Conservation (phyloP, 73 alveolate species). For the Stentor coeruleus region DNA sequence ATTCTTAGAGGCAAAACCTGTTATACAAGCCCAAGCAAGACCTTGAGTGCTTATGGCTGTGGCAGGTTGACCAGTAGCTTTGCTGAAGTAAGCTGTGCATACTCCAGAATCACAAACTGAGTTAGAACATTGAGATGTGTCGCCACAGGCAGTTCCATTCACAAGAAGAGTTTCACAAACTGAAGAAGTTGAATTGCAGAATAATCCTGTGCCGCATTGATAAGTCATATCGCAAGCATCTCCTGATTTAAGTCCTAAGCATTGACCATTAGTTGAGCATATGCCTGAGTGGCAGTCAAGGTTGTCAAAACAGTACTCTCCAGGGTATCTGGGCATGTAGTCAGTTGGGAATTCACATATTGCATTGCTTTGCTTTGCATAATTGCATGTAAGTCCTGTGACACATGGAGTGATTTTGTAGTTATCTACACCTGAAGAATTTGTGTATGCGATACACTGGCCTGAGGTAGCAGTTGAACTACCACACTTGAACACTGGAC, state of each 20-base stretch:
- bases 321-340: background rate
- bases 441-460: background rate
- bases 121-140: background rate
- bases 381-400: background rate
- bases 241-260: background rate
- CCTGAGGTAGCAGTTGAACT: background rate
- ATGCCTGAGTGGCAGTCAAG: conserved; percentile 1
- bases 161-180: background rate
- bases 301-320: background rate
- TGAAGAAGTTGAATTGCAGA: background rate
- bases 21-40: background rate
- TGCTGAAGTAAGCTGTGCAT: background rate
- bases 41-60: background rate
- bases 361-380: background rate
- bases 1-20: background rate
- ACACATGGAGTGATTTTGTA: conserved; percentile 5
- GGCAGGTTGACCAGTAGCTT: background rate
- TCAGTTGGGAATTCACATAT: background rate
- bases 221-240: background rate
- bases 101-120: background rate
- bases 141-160: background rate
- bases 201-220: background rate
- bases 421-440: background rate
- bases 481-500: background rate
- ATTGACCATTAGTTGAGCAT: background rate